phyloP scores from a whole-genome alignment of 805 yeast species.

The Wickerhamiella azyma region DNA sequence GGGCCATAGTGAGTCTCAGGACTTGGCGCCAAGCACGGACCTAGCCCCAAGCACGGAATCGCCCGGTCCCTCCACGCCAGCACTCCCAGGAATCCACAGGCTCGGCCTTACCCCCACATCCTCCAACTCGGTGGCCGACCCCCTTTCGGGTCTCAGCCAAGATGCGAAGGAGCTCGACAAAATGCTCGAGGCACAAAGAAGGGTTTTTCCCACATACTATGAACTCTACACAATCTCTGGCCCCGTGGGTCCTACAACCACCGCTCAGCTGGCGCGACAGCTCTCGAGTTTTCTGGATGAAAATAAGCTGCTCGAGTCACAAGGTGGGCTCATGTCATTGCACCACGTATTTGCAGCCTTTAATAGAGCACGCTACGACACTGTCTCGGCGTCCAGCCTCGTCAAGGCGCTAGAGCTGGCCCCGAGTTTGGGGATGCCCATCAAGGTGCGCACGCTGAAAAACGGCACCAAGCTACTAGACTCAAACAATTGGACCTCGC shows the following conservation, averaged over 20 bases:
- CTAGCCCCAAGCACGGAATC: slow-evolving; percentile 28
- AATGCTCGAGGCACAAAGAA: slow-evolving; percentile 31
- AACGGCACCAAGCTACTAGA: slow-evolving; percentile 30
- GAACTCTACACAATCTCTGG: not conserved
- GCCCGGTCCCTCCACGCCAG: not conserved
- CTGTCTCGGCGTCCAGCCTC: slow-evolving; percentile 59
- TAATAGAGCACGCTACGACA: slow-evolving; percentile 48
- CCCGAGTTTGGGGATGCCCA: slow-evolving; percentile 44
- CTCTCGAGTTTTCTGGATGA: slow-evolving; percentile 53
- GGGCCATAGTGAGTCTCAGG: not conserved
- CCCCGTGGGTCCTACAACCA: not conserved
- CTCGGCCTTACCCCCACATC: not conserved
- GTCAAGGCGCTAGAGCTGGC: slow-evolving; percentile 46
- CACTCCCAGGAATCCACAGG: not conserved
- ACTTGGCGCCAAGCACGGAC: not conserved
- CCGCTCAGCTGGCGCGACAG: slow-evolving; percentile 57
- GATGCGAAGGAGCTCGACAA: slow-evolving; percentile 59
- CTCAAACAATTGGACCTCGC: slow-evolving; percentile 10
- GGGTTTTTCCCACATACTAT: not conserved
- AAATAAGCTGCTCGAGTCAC: slow-evolving; percentile 33
- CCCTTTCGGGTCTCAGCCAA: not conserved
- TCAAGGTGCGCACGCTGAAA: slow-evolving; percentile 31
- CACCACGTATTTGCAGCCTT: slow-evolving; percentile 51
- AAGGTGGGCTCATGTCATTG: slow-evolving; percentile 47
- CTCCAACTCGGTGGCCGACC: not conserved